A percentile compares a stretch with the other conserved stretches of the same genome.
Conservation (phyloP, 805 yeast genomes). For the Cyberlindnera petersonii region DNA sequence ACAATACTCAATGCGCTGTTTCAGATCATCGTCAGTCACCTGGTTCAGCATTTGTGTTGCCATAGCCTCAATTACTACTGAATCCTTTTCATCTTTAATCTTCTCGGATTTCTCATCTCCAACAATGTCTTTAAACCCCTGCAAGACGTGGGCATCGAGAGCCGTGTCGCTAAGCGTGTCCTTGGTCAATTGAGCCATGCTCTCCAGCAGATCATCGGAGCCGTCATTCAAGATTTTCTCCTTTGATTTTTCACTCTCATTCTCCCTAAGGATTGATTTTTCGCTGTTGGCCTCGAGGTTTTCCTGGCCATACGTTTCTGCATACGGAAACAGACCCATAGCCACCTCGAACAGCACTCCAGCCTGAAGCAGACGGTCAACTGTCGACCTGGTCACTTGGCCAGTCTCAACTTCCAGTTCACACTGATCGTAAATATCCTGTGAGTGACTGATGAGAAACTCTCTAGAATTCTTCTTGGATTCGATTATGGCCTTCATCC, state of each 20-base stretch:
- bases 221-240: constrained; percentile 4
- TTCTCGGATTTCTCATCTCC: not conserved
- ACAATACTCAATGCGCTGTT: constrained; percentile 8
- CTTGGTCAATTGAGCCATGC: constrained; percentile 1
- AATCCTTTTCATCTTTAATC: constrained; percentile 13
- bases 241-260: constrained; percentile 1
- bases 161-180: constrained; percentile 1
- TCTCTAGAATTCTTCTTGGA: constrained; percentile 13
- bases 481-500: not conserved
- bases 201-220: constrained; percentile 3
- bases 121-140: not conserved
- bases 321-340: constrained; percentile 6
- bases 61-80: constrained; percentile 4
- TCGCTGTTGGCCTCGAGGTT: not conserved
- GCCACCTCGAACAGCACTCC: constrained; percentile 2
- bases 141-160: constrained; percentile 3
- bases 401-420: not conserved
- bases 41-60: constrained; percentile 5
- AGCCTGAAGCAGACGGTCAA: not conserved
- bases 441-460: constrained; percentile 7
- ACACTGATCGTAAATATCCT: constrained; percentile 5
- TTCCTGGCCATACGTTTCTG: not conserved
- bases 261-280: not conserved
- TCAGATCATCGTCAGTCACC: constrained; percentile 15
- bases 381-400: constrained; percentile 4